Conservation (phyloP, 2,329 filamentous ascomycete genomes). For the Cordyceps cicadae region DNA sequence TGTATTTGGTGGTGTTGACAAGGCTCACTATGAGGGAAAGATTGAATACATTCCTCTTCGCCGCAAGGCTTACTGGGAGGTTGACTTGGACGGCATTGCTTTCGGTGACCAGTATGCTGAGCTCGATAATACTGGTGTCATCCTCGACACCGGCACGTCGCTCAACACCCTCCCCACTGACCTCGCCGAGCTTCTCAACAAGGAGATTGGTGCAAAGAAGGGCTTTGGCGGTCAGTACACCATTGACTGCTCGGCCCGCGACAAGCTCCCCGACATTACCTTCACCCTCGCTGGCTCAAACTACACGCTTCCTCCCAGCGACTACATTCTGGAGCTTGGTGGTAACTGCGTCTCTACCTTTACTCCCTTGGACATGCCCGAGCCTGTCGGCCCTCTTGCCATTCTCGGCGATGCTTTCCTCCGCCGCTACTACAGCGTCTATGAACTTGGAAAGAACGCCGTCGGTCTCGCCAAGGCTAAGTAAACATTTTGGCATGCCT, state of each 20-base stretch:
- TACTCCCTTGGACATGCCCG: conserved; percentile 91
- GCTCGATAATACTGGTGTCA: conserved; percentile 89
- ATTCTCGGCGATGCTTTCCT: conserved; percentile 87
- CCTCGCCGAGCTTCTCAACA: conserved; percentile 92
- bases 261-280: conserved; percentile 78
- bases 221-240: conserved; percentile 94
- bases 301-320: conserved; percentile 79
- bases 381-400: conserved; percentile 80
- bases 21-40: conserved; percentile 73
- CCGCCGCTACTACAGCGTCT: conserved; percentile 89
- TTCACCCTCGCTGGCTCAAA: conserved; percentile 87
- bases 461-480: conserved; percentile 87
- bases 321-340: conserved; percentile 94
- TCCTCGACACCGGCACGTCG: conserved; percentile 96
- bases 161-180: conserved; percentile 89
- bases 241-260: conserved; percentile 72
- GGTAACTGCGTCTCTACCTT: conserved; percentile 96
- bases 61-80: conserved; percentile 99
- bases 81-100: conserved; percentile 85
- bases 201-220: conserved; percentile 97
- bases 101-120: conserved; percentile 81
- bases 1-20: conserved; percentile 81
- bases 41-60: conserved; percentile 89
- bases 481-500: conserved; percentile 22
- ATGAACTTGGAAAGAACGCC: conserved; percentile 81